Evolutionary conservation across 305 asterid species (phyloP).

Genomic region (Coffea humblotiana): DNA sequence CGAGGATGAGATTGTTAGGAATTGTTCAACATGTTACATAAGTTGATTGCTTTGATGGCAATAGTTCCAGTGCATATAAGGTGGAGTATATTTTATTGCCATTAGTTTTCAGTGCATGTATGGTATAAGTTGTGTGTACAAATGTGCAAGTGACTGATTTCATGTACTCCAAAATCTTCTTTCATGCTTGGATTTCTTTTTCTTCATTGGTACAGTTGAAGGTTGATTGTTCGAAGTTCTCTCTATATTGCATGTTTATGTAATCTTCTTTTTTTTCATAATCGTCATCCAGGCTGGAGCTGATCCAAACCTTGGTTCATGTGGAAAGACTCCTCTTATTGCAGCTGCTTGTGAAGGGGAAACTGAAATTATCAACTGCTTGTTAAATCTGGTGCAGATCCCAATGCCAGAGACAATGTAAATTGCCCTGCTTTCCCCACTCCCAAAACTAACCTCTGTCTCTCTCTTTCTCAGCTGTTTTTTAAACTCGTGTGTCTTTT

Average conservation of each 20-base stretch:
- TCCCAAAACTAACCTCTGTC: not conserved
- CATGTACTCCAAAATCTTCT: not conserved
- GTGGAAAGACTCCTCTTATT: conserved; percentile 14
- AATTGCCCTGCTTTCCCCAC: not conserved
- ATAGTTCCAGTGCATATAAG: not conserved
- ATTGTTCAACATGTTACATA: too few species aligned
- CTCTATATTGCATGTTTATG: not conserved
- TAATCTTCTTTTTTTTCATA: not conserved
- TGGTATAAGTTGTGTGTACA: too few species aligned
- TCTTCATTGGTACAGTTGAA: not conserved
- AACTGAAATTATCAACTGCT: not conserved
- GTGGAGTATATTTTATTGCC: not conserved
- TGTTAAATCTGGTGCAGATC: conserved; percentile 24
- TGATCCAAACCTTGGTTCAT: conserved; percentile 14
- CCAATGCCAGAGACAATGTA: conserved; percentile 9
- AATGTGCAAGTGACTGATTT: not conserved
- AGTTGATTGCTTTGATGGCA: not conserved
- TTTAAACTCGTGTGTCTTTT: too few species aligned
- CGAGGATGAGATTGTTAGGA: not conserved
- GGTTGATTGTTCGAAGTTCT: not conserved
- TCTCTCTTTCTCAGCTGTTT: not conserved
- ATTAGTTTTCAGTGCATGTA: not conserved
- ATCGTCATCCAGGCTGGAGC: conserved; percentile 18
- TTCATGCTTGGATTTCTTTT: not conserved
- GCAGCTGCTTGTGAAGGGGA: conserved; percentile 14